Evolutionary conservation across 495 filamentous ascomycete species (phyloP), one percentile per base, ranked within the genome.

Genomic region (Podospora pseudocomata): DNA sequence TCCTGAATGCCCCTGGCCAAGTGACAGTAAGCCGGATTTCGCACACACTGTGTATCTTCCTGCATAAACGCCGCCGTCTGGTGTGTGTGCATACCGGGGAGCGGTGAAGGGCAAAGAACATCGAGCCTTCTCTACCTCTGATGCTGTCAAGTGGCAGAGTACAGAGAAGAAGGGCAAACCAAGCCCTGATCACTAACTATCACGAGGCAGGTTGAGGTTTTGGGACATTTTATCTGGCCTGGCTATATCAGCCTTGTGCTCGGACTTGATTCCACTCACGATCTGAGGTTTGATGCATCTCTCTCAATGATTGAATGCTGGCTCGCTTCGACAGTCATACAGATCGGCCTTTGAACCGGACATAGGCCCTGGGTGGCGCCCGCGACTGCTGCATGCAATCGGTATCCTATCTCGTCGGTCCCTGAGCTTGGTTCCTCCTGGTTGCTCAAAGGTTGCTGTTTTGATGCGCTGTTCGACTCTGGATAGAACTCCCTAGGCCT

Each of bases 11-110:
- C 61, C 61, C 66, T 58, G 64, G 65, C 58, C 34, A 58, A 44
- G 30, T 67, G 65, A 67, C 59, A 70, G 60, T 56, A 59, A 60
- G 58, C 49, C 67, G 66, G 3, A 18, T 32, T 7, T 26, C 7
- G 20, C 28, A 6, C 65, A 56, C 68, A 65, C 62, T 70, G 65
- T 66, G 66, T 53, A 16, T 56, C 44, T 68, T 71, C 72, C 60
- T 73, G 72, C 72, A 73, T 71, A 73, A 71, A 59, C 57, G 63
- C 65, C 28, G 64, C 60, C 66, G 19, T 58, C 67, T 64, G 30
- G 30, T 32, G 63, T 56, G 16, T 61, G 20, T 32, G 39, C 56
- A 60, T 54, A 34, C 70, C 67, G 34, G 65, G 67, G 66, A 63
- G 61, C 65, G 69, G 69, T 69, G 64, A 65, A 70, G 53, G 30